Evolutionary conservation across 2,329 filamentous ascomycete species (phyloP).

Genomic region (Paraconiothyrium brasiliense): DNA sequence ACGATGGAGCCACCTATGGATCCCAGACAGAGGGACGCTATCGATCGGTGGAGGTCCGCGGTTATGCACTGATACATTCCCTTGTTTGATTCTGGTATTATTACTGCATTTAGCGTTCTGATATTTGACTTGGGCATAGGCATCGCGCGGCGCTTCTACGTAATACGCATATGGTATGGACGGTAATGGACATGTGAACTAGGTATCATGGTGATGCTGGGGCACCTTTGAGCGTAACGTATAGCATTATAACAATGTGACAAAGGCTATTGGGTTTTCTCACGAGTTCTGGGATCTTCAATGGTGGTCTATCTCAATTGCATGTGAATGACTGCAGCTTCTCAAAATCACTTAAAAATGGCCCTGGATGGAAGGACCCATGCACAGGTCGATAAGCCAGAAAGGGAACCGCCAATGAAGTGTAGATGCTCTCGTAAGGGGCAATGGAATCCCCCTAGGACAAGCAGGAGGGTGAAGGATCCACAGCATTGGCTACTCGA

Average conservation of each 20-base stretch:
- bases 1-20: slow-evolving; percentile 51
- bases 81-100: background rate
- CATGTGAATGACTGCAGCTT: too few relatives aligned
- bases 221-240: background rate
- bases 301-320: background rate
- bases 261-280: background rate
- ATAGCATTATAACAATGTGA: background rate
- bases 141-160: slow-evolving; percentile 1
- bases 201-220: slow-evolving; percentile 1
- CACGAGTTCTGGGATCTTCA: background rate
- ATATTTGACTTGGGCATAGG: background rate
- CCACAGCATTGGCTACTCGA: too few relatives aligned
- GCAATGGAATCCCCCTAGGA: too few relatives aligned
- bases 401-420: too few relatives aligned
- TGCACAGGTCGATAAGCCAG: too few relatives aligned
- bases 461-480: too few relatives aligned
- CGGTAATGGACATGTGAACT: background rate
- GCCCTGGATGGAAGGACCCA: too few relatives aligned
- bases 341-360: too few relatives aligned
- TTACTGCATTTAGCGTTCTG: slow-evolving; percentile 8
- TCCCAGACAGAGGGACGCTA: slow-evolving; percentile 62
- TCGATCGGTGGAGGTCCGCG: slow-evolving; percentile 67
- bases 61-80: slow-evolving; percentile 35
- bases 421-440: too few relatives aligned
- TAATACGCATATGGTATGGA: background rate